These are phyloP conservation scores for Neolentinus lepideus DNA, from an alignment of 1,284 basidiomycete species.

Conservation along the genomic window DNA sequence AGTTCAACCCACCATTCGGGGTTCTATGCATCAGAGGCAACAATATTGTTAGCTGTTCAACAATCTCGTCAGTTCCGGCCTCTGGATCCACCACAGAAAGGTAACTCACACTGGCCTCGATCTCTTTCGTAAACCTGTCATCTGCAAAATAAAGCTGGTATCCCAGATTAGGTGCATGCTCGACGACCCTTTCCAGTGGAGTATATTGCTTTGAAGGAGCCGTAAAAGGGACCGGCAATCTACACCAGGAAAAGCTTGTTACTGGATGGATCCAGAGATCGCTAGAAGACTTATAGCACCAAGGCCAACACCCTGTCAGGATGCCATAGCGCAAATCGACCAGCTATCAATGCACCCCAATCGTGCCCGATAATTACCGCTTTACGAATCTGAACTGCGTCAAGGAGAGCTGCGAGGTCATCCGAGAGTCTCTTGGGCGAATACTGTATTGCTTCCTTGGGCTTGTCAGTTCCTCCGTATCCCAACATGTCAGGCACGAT, in stretches of 20 bases:
- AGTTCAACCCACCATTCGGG: not conserved
- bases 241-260: conserved; percentile 17
- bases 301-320: conserved; percentile 51
- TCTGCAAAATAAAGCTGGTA: conserved; percentile 62
- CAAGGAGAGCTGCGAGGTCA: conserved; percentile 59
- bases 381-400: conserved; percentile 39
- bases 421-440: conserved; percentile 48
- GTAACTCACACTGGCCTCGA: conserved; percentile 42
- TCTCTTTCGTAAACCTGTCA: conserved; percentile 36
- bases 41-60: not conserved
- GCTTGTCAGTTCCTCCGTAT: conserved; percentile 64
- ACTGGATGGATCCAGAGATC: conserved; percentile 1
- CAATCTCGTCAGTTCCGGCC: not conserved
- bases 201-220: conserved; percentile 44
- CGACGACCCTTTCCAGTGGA: conserved; percentile 41
- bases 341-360: conserved; percentile 57
- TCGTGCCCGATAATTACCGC: conserved; percentile 67
- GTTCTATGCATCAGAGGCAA: conserved; percentile 9
- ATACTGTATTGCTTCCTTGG: conserved; percentile 45
- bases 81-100: not conserved
- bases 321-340: conserved; percentile 62
- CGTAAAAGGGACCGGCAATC: conserved; percentile 54
- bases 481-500: conserved; percentile 68
- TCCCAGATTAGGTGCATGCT: conserved; percentile 43
- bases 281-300: conserved; percentile 36